Base-by-base conservation (phyloP, 805 yeast species). In the Nakazawaea wickerhamii region DNA sequence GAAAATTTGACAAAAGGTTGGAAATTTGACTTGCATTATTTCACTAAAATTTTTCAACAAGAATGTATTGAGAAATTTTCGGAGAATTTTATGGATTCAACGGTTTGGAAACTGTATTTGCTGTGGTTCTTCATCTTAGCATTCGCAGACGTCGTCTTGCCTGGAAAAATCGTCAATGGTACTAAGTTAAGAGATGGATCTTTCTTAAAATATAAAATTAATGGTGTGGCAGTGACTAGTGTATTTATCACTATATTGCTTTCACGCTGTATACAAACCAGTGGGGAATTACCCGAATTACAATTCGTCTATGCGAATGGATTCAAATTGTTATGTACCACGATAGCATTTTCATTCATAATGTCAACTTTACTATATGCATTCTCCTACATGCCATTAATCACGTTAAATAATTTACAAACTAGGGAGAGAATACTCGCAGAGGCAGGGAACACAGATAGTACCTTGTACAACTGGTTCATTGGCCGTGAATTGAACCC, bases 401-500 rank as follows among this genome's bases (percentile, higher is more conserved):
- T 61, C 49, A 54, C 26, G 53, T 64, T 45, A 5, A 84, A 82
- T 55, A 82, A 81, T 5, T 43, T 53, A 4, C 75, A 71, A 0
- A 75, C 81, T 1, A 67, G 66, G 9, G 93, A 86, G 54, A 70
- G 85, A 49, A 77, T 93, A 30, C 68, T 93, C 40, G 90, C 97
- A 0, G 60, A 75, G 30, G 93, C 93, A 35, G 99, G 99, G 3
- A 91, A 91, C 63, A 71, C 95, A 0, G 85, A 87, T 0, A 79
- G 75, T 50, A 51, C 63, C 0, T 52, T 91, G 8, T 91, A 85
- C 58, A 96, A 93, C 57, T 90, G 96, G 97, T 93, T 89, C 57
- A 89, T 93, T 58, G 99, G 99, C 23, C 79, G 99, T 47, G 98
- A 91, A 64, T 70, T 93, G 56, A 93, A 93, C 59, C 99, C 98